Evolutionary conservation across 768 basidiomycete species (phyloP).

Genomic region (Collybiopsis confluens): DNA sequence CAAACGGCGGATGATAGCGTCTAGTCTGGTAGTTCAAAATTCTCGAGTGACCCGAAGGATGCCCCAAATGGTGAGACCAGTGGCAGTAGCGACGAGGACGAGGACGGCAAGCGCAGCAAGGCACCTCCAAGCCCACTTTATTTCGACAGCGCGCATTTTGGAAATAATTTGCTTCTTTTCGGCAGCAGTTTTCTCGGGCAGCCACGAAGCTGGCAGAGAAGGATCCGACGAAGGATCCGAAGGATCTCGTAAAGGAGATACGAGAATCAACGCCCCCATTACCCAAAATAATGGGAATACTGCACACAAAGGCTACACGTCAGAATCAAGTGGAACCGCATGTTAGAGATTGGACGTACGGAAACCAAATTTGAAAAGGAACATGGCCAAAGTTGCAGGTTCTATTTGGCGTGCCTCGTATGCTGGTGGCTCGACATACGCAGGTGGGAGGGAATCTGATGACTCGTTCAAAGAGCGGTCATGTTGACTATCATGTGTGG

Average conservation of each 20-base stretch:
- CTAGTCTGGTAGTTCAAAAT: too few relatives aligned
- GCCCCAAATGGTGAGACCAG: slow-evolving; percentile 30
- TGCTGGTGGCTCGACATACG: slow-evolving; percentile 28
- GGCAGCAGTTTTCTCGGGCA: slow-evolving; percentile 49
- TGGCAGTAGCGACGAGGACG: slow-evolving; percentile 28
- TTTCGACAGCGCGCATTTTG: slow-evolving; percentile 42
- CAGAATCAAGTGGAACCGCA: background rate
- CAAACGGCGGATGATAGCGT: background rate
- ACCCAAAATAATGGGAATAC: slow-evolving; percentile 65
- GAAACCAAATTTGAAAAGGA: slow-evolving; percentile 62
- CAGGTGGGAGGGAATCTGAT: too few relatives aligned
- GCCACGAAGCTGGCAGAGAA: slow-evolving; percentile 37
- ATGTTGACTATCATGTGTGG: slow-evolving; percentile 37
- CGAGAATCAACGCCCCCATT: slow-evolving; percentile 51
- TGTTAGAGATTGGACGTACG: slow-evolving; percentile 32
- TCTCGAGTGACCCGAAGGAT: slow-evolving; percentile 13
- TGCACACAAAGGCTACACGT: slow-evolving; percentile 19
- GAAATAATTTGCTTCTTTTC: slow-evolving; percentile 44
- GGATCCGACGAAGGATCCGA: slow-evolving; percentile 21
- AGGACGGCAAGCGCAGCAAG: slow-evolving; percentile 49
- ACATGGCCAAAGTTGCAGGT: slow-evolving; percentile 52
- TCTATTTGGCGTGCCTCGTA: slow-evolving; percentile 44
- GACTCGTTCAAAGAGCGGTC: slow-evolving; percentile 27
- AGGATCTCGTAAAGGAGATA: slow-evolving; percentile 48
- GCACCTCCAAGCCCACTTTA: slow-evolving; percentile 57